Evolutionary conservation across 208 protist species (phyloP).

Genomic region (Leishmania arabica): DNA sequence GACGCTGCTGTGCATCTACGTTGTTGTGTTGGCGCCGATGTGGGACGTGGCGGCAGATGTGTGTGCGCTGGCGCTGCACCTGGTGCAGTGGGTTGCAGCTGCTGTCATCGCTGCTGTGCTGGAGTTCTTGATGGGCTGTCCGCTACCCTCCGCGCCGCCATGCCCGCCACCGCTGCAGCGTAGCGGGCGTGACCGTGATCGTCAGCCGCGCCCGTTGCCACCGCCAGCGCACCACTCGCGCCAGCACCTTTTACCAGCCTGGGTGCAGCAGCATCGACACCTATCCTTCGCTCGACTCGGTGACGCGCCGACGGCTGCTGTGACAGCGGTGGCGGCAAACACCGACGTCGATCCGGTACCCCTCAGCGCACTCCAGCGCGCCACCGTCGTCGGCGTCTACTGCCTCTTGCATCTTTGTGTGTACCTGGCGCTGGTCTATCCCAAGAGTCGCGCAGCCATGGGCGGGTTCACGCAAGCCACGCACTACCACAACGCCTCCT

Average conservation of each 20-base stretch:
- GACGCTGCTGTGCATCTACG: constrained; percentile 33
- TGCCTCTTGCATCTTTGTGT: constrained; percentile 43
- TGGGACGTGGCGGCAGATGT: constrained; percentile 8
- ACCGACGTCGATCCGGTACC: constrained; percentile 3
- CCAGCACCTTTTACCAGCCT: neutral
- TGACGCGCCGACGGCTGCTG: neutral
- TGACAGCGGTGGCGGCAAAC: neutral
- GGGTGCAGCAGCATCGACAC: constrained; percentile 12
- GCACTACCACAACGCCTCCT: constrained; percentile 61
- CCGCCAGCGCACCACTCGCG: neutral
- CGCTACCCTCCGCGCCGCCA: neutral
- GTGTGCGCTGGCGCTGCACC: neutral
- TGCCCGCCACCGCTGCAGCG: neutral
- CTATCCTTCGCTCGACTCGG: neutral
- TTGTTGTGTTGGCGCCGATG: constrained; percentile 35
- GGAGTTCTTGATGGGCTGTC: constrained; percentile 11
- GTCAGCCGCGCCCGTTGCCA: neutral
- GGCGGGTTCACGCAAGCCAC: constrained; percentile 55
- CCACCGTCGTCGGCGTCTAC: constrained; percentile 35
- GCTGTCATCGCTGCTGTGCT: constrained; percentile 1
- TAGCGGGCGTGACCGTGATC: neutral
- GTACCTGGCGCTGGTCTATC: constrained; percentile 49
- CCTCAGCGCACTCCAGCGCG: constrained; percentile 33
- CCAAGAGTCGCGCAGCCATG: constrained; percentile 30
- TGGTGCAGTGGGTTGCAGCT: constrained; percentile 7